Evolutionary conservation across 169 alveolate genomes (phyloP), one percentile per base, ranked within the genome.

Genomic region (Hepatocystis sp.): DNA sequence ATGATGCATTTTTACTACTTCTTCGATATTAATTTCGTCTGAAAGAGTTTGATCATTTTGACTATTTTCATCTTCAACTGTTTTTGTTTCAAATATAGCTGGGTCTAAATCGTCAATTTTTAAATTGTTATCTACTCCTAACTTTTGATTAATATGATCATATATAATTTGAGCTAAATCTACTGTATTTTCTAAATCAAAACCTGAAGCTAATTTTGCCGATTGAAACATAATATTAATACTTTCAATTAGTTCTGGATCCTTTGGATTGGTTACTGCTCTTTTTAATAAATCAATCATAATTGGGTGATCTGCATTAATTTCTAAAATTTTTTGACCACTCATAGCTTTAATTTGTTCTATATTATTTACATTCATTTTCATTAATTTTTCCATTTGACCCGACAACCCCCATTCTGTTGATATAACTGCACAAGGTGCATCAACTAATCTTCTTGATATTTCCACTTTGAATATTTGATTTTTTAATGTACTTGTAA

Each of bases 301-400:
- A 11, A 97, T 95, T 52, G 99, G 99, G 71, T 98, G 99, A 40
- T 96, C 96, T n/a, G 99, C 99, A 89, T 98, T 98, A 34, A 98
- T 93, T 85, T 98, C 99, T 90, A 97, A 91, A 27, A 96, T 97
- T 88, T 96, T 97, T 88, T 95, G 96, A 0, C 84, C 85, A 30
- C 67, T 60, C 92, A 89, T 63, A 8, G 91, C 91, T 84, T 39
- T 86, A 17, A 90, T 94, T 71, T 91, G 71, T 28, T 91, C 93
- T 25, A 65, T 21, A 88, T 94, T 93, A 28, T 92, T 93, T 19
- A 95, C 92, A 84, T 95, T 94, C 11, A 97, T 93, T 63, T 94
- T 95, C 86, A 93, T 91, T 46, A 95, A 91, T 68, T 93, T 95
- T 85, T 95, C 97, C 98, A 95, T 95, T 68, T 95, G 96, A 34